Evolutionary conservation across 2,329 filamentous ascomycete genomes (phyloP).

Genomic region (Microcyclospora pomicola): DNA sequence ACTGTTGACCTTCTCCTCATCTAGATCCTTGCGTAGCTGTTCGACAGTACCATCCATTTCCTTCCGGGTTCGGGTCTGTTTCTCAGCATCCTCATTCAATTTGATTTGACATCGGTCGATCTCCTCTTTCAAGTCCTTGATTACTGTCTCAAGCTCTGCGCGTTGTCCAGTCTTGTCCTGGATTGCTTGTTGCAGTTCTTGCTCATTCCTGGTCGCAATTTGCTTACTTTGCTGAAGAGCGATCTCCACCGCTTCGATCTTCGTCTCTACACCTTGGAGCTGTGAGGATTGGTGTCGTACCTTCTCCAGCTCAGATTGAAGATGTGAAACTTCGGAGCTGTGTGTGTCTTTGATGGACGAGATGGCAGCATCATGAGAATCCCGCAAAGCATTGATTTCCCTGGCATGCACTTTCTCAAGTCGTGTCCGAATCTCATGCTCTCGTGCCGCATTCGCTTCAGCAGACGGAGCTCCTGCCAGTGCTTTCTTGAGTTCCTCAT

Average conservation of each 20-base stretch:
- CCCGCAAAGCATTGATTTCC: conserved; percentile 8
- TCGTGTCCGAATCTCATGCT: conserved; percentile 1
- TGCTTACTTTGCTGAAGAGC: conserved; percentile 16
- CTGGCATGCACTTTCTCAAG: conserved; percentile 4
- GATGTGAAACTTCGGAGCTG: conserved; percentile 9
- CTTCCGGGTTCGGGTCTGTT: conserved; percentile 17
- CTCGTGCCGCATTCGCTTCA: conserved; percentile 4
- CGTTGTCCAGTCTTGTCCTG: conserved; percentile 18
- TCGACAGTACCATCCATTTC: conserved; percentile 10
- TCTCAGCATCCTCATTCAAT: conserved; percentile 20
- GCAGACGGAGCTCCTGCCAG: not conserved
- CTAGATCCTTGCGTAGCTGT: conserved; percentile 12
- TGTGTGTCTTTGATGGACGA: conserved; percentile 11
- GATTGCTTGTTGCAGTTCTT: conserved; percentile 17
- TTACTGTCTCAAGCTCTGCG: conserved; percentile 17
- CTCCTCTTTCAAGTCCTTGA: conserved; percentile 21
- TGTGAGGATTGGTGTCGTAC: conserved; percentile 11
- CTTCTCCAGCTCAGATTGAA: conserved; percentile 16
- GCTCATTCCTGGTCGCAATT: conserved; percentile 16
- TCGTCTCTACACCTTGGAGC: conserved; percentile 17
- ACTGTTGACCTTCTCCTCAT: conserved; percentile 9
- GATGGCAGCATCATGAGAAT: conserved; percentile 8
- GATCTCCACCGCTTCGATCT: conserved; percentile 21
- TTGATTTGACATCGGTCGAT: conserved; percentile 22
- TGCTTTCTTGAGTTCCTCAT: conserved; percentile 7